Percentiles rank a stretch among this genome's conserved stretches.
These are phyloP conservation scores for Actinomucor elegans DNA, from an alignment of 371 early-diverging fungal genomes.

Conservation along the genomic window DNA sequence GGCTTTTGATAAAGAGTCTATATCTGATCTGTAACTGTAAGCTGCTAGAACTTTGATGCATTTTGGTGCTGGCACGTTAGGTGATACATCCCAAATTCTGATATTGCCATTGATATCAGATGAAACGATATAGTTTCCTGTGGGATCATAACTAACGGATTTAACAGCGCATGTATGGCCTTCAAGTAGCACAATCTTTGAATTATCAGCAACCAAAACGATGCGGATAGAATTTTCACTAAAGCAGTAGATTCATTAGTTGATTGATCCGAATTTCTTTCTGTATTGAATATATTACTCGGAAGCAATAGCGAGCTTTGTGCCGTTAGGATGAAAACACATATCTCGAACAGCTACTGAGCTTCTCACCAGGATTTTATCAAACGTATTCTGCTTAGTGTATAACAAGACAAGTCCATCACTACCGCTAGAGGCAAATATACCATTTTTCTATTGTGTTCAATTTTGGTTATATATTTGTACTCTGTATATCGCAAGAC, in stretches of 20 bases:
- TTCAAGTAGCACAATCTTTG: conserved; percentile 31
- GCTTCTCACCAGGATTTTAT: conserved; percentile 37
- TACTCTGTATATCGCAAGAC: no score
- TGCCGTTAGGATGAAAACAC: conserved; percentile 28
- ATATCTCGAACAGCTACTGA: conserved; percentile 35
- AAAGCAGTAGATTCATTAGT: background rate
- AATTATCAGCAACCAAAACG: conserved; percentile 30
- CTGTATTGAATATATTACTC: conserved; percentile 27
- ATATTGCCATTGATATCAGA: conserved; percentile 60
- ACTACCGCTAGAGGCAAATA: conserved; percentile 33
- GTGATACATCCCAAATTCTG: conserved; percentile 59
- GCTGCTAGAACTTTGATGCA: conserved; percentile 30
- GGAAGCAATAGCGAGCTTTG: conserved; percentile 39
- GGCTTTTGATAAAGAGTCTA: conserved; percentile 11
- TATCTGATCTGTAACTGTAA: conserved; percentile 7
- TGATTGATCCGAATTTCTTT: background rate
- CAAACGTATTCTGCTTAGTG: conserved; percentile 20
- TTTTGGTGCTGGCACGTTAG: conserved; percentile 34
- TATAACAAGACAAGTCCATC: conserved; percentile 40
- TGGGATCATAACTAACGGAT: conserved; percentile 44
- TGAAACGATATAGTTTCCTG: conserved; percentile 50
- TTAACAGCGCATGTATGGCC: conserved; percentile 46
- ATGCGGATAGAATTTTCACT: conserved; percentile 44
- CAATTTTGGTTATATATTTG: background rate
- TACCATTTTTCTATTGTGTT: conserved; percentile 14